phyloP scores from a whole-genome alignment of 1,139 yeast genomes.

The Blastobotrys niveus region DNA sequence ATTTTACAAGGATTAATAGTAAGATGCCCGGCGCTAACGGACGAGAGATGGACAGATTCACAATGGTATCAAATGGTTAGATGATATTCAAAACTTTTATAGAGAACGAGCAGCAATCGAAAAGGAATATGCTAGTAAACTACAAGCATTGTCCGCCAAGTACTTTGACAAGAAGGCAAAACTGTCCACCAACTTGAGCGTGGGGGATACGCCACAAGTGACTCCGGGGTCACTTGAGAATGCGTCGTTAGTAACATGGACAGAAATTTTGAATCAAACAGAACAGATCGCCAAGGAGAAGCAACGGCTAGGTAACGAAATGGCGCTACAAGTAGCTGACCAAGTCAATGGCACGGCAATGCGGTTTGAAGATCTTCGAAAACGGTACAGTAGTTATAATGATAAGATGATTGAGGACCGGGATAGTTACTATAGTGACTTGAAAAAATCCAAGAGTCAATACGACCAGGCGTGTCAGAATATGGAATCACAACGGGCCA shows the following conservation, averaged over 20 bases:
- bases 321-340: constrained; percentile 56
- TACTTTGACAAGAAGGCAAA: constrained; percentile 75
- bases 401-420: constrained; percentile 55
- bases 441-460: constrained; percentile 61
- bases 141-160: constrained; percentile 59
- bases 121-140: constrained; percentile 68
- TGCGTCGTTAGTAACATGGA: constrained; percentile 94
- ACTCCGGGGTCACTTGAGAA: constrained; percentile 95
- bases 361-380: constrained; percentile 51
- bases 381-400: constrained; percentile 53
- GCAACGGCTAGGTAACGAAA: constrained; percentile 52
- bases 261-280: constrained; percentile 77
- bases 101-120: constrained; percentile 77
- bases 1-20: neutral
- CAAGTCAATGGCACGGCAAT: constrained; percentile 52
- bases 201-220: constrained; percentile 83
- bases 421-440: constrained; percentile 55
- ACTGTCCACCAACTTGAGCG: constrained; percentile 61
- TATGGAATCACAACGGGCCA: constrained; percentile 76
- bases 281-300: constrained; percentile 74
- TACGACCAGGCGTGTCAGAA: constrained; percentile 77
- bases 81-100: constrained; percentile 77
- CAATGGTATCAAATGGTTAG: constrained; percentile 67
- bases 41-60: no score
- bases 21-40: neutral